These are phyloP conservation scores for Candida tetrigidarum DNA, from an alignment of 1,139 yeast species.

Conservation along the genomic window DNA sequence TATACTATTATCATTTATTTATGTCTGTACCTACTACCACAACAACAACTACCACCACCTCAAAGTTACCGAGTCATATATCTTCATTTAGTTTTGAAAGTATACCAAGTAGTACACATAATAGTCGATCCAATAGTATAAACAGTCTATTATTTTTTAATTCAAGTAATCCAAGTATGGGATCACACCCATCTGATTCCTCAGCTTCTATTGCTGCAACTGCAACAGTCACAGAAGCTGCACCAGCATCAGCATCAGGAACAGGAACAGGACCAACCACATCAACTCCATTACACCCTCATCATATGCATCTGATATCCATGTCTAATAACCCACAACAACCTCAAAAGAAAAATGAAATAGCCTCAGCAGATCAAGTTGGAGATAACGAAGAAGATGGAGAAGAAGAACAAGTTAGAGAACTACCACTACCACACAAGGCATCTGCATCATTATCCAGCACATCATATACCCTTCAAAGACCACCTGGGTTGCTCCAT, in stretches of 20 bases:
- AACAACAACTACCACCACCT: neutral
- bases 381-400: too few relatives aligned
- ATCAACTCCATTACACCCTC: too few relatives aligned
- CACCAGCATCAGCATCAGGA: too few relatives aligned
- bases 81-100: constrained; percentile 6
- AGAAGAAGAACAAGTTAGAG: neutral
- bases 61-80: neutral
- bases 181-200: constrained; percentile 3
- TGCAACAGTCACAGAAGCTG: too few relatives aligned
- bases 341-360: neutral
- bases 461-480: constrained; percentile 10
- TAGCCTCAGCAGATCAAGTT: too few relatives aligned
- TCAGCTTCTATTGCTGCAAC: constrained; percentile 3
- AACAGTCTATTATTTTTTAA: constrained; percentile 5
- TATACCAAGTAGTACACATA: constrained; percentile 1
- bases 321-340: too few relatives aligned
- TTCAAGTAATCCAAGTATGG: constrained; percentile 7
- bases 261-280: too few relatives aligned
- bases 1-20: too few relatives aligned
- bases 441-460: constrained; percentile 3
- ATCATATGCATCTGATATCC: neutral
- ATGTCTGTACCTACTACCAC: constrained; percentile 3
- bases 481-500: constrained; percentile 13
- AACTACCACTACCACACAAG: neutral
- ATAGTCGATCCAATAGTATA: constrained; percentile 6